Conservation (phyloP, 2,329 filamentous ascomycete genomes). For the Gliomastix tumulicola region DNA sequence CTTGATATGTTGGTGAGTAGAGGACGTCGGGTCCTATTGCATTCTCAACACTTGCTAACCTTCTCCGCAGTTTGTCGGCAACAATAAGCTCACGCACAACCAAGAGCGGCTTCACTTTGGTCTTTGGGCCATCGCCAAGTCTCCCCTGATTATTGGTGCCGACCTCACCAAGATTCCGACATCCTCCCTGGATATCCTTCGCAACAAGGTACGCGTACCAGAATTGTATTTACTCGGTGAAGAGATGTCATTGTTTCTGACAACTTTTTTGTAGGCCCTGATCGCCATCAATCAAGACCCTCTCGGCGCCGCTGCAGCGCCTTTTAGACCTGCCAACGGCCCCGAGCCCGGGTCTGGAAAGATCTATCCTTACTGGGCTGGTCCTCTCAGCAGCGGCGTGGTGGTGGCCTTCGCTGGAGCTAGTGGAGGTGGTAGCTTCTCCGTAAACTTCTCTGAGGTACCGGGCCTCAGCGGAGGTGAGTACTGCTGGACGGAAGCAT, state of each 20-base stretch:
- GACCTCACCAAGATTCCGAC: slow-evolving; percentile 14
- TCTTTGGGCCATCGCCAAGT: slow-evolving; percentile 18
- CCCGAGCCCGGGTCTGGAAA: slow-evolving; percentile 30
- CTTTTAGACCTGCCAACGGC: slow-evolving; percentile 10
- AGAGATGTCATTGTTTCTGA: neutral
- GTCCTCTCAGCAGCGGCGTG: slow-evolving; percentile 22
- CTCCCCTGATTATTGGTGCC: slow-evolving; percentile 13
- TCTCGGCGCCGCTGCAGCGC: slow-evolving; percentile 13
- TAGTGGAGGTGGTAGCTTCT: slow-evolving; percentile 28
- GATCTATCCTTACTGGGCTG: slow-evolving; percentile 34
- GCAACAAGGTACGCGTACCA: too few species aligned
- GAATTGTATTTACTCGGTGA: too few species aligned
- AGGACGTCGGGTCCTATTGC: too few species aligned
- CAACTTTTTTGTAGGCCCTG: slow-evolving; percentile 8
- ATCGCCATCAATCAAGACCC: slow-evolving; percentile 18
- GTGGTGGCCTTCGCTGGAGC: slow-evolving; percentile 28
- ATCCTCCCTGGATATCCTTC: slow-evolving; percentile 10
- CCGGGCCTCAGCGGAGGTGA: slow-evolving; percentile 26
- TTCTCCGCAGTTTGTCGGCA: slow-evolving; percentile 11
- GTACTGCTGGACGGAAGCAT: slow-evolving; percentile 29
- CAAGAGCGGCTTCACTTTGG: slow-evolving; percentile 16
- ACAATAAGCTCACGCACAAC: slow-evolving; percentile 9
- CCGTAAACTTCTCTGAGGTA: slow-evolving; percentile 34
- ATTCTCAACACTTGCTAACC: too few species aligned
- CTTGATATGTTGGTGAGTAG: slow-evolving; percentile 15